Evolutionary conservation across 192 early-diverging fungal species (phyloP).

Genomic region (Umbelopsis ramanniana): DNA sequence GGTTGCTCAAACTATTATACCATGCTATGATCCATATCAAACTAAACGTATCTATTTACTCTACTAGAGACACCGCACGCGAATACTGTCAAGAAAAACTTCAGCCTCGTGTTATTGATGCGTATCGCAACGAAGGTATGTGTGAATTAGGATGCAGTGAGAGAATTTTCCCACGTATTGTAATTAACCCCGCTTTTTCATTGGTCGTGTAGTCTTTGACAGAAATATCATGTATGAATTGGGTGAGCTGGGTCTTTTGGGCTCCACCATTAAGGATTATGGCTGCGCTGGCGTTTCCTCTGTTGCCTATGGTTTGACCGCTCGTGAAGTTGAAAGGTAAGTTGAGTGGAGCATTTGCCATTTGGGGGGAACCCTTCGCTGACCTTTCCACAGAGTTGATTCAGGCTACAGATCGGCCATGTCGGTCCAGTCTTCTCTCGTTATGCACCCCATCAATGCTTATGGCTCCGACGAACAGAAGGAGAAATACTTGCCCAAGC

Average conservation of each 20-base stretch:
- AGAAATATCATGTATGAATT: slow-evolving; percentile 90
- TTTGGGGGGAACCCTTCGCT: background rate
- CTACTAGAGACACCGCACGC: slow-evolving; percentile 79
- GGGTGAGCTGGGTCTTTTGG: slow-evolving; percentile 91
- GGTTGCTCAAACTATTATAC: no score
- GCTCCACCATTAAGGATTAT: slow-evolving; percentile 93
- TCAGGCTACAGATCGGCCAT: slow-evolving; percentile 97
- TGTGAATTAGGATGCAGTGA: background rate
- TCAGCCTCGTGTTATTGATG: slow-evolving; percentile 81
- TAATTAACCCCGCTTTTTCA: background rate
- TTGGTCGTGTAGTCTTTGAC: slow-evolving; percentile 72
- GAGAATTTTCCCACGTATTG: slow-evolving; percentile 3
- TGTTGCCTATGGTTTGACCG: slow-evolving; percentile 95
- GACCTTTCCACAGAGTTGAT: slow-evolving; percentile 66
- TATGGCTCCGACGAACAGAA: slow-evolving; percentile 90
- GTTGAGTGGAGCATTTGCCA: background rate
- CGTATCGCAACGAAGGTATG: slow-evolving; percentile 86
- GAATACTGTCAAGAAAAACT: slow-evolving; percentile 91
- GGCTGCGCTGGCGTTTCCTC: slow-evolving; percentile 97
- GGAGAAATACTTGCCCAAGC: slow-evolving; percentile 87
- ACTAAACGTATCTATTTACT: background rate
- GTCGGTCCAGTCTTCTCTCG: slow-evolving; percentile 98
- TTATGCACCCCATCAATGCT: slow-evolving; percentile 98
- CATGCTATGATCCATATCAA: no score
- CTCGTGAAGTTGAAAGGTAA: slow-evolving; percentile 93